phyloP scores from a whole-genome alignment of 495 filamentous ascomycete genomes.

The Mytilinidion resinicola region DNA sequence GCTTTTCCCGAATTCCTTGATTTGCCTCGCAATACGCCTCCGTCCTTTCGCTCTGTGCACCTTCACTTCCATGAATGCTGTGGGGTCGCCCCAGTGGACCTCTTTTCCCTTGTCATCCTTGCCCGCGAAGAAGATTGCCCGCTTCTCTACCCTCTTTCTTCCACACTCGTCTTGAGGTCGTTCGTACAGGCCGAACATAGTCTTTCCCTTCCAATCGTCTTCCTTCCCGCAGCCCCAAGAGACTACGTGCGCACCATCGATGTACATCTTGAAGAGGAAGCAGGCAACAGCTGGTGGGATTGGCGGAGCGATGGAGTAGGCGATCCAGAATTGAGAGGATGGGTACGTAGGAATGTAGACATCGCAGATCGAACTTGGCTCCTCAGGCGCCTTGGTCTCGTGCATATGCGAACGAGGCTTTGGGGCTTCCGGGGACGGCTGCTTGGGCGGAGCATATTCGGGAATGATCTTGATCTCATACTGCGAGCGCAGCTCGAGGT shows the following conservation, averaged over 20 bases:
- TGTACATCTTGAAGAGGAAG: constrained; percentile 42
- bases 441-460: constrained; percentile 14
- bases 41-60: constrained; percentile 35
- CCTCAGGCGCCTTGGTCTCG: constrained; percentile 1
- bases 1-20: constrained; percentile 19
- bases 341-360: constrained; percentile 34
- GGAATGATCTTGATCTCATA: constrained; percentile 23
- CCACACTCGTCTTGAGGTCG: constrained; percentile 7
- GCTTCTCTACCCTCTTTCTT: constrained; percentile 32
- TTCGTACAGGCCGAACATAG: constrained; percentile 37
- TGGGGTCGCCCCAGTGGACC: background rate
- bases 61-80: constrained; percentile 34
- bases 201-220: constrained; percentile 37
- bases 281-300: constrained; percentile 28
- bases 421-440: background rate
- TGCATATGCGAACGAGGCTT: no score
- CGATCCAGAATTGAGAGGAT: constrained; percentile 38
- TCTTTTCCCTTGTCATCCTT: constrained; percentile 7
- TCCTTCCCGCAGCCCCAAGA: constrained; percentile 39
- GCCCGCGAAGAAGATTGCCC: constrained; percentile 31
- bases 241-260: constrained; percentile 32
- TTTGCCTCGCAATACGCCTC: constrained; percentile 29
- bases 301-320: constrained; percentile 35
- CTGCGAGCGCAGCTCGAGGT: constrained; percentile 25
- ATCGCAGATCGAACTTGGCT: constrained; percentile 18